phyloP scores from a whole-genome alignment of 1,139 yeast species.

The Petasospora rhodanensis region DNA sequence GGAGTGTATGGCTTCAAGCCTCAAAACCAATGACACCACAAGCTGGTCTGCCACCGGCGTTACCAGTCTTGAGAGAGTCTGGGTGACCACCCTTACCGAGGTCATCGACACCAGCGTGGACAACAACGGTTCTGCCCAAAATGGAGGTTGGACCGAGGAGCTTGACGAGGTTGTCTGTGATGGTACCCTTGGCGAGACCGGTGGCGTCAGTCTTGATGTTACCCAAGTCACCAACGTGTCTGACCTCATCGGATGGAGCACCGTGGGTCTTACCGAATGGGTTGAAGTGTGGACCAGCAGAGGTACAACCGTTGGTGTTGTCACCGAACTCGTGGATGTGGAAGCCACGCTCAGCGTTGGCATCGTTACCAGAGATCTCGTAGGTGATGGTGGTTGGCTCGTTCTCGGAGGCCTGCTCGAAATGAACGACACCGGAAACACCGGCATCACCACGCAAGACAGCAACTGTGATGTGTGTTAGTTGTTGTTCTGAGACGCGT shows the following conservation, averaged over 20 bases:
- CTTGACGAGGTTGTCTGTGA: conserved; percentile 71
- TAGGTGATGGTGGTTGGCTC: conserved; percentile 83
- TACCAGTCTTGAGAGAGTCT: conserved; percentile 95
- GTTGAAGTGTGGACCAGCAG: conserved; percentile 99
- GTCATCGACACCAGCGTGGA: conserved; percentile 93
- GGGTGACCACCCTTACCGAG: conserved; percentile 94
- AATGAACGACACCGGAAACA: conserved; percentile 79
- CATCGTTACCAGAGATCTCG: conserved; percentile 82
- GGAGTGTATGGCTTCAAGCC: no score
- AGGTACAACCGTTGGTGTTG: conserved; percentile 97
- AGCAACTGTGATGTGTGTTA: conserved; percentile 54
- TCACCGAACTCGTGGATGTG: conserved; percentile 98
- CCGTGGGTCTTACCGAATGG: conserved; percentile 91
- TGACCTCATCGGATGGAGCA: conserved; percentile 80
- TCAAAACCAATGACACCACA: conserved; percentile 94
- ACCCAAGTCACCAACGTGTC: conserved; percentile 98
- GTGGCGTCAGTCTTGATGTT: conserved; percentile 80
- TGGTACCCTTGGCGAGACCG: conserved; percentile 88
- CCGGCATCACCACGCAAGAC: conserved; percentile 92
- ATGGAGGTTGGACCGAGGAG: conserved; percentile 82
- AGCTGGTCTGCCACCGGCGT: conserved; percentile 98
- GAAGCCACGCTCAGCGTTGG: conserved; percentile 93
- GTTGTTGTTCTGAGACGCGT: conserved; percentile 1
- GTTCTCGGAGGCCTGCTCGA: conserved; percentile 74
- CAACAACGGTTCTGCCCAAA: conserved; percentile 93